Evolutionary conservation across 441 rosid species (phyloP).

Genomic region (Populus hybrid): DNA sequence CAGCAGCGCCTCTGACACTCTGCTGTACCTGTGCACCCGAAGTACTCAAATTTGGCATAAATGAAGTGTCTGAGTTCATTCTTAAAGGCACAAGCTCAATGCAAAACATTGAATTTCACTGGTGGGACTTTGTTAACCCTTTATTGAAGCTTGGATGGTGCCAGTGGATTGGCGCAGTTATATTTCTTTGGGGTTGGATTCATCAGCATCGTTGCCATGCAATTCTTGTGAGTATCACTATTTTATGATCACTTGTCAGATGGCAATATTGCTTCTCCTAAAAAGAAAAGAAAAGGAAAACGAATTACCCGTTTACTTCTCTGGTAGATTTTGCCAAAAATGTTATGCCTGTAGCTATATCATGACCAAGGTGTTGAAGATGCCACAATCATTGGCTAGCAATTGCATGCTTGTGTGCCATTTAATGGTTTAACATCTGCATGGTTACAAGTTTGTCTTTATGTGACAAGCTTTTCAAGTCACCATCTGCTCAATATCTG

Average conservation of each 20-base stretch:
- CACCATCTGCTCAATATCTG: no score
- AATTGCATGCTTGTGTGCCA: no score
- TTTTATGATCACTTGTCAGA: background rate
- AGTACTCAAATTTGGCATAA: constrained; percentile 39
- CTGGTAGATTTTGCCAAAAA: background rate
- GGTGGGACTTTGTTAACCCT: constrained; percentile 34
- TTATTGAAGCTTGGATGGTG: constrained; percentile 47
- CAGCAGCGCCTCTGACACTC: constrained; percentile 58
- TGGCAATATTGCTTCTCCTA: background rate
- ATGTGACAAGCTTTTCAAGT: no score
- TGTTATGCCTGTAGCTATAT: background rate
- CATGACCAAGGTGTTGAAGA: background rate
- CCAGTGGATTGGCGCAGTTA: constrained; percentile 54
- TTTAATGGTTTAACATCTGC: no score
- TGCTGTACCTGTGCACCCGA: constrained; percentile 47
- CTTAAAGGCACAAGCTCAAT: constrained; percentile 37
- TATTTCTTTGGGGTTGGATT: constrained; percentile 68
- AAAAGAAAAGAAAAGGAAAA: no score
- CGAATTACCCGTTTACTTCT: background rate
- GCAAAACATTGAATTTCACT: constrained; percentile 28
- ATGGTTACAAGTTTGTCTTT: no score
- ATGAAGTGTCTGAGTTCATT: constrained; percentile 37
- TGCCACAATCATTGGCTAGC: no score
- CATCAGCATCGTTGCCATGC: constrained; percentile 61
- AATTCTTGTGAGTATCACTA: constrained; percentile 46